Base-by-base conservation (phyloP, 352 stramenopile genomes). In the Globisporangium canariense region DNA sequence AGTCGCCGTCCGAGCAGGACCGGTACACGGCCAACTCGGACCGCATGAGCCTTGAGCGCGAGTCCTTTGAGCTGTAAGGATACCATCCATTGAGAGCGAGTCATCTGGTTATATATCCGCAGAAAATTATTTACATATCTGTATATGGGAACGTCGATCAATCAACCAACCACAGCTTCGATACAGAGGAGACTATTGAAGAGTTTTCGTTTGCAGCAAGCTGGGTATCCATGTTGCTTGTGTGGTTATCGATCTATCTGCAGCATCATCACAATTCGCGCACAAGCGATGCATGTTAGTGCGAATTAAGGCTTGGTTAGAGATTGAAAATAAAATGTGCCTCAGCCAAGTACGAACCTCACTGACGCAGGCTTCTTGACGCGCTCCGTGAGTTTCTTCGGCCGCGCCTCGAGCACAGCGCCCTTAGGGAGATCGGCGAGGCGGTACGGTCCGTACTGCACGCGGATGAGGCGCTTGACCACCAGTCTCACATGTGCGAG, bases 381-480 rank as follows among this genome's bases (percentile, higher is more conserved):
- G 3, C 50, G 65, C 18, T 34, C 38, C 3, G 69, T 40, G 18
- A 88, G 38, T 60, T 71, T 64, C 73, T 94, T 96, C 9, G 81
- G 64, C 4, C 65, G 67, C 28, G 94, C 86, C 62, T 95, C 83
- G 22, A 96, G 59, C 52, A 96, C 89, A 13, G 86, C 70, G n/a
- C 90, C 90, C 6, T 64, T 68, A 4, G 76, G 75, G 2, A 97
- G 68, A 63, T 94, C 83, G 9, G 83, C 87, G 10, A 97, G 79
- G 36, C 80, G 79, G 68, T 96, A 98, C 18, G 91, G 89, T 7
- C 93, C 93, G 55, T 94, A 98, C 55, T 94, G 77, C 34, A 94
- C 88, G 58, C 93, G 89, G 20, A 97, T 93, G 28, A 98, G 73
- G 28, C 77, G 79, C 70, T 96, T 95, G 32, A 98, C 86, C 20